Evolutionary conservation across 306 rosid genomes (phyloP).

Genomic region (Potentilla sterilis): DNA sequence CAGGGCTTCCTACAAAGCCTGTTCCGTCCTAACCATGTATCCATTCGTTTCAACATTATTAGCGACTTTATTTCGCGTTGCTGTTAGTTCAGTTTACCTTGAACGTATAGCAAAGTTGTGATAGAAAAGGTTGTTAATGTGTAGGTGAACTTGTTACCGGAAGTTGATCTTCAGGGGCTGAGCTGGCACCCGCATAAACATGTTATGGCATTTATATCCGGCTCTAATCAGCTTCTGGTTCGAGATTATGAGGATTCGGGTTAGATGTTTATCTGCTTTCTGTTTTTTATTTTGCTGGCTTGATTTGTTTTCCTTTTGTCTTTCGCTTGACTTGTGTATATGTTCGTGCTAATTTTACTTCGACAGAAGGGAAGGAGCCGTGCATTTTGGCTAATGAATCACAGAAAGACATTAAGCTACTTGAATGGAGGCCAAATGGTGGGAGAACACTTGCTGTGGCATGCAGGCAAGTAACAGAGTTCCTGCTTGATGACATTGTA

Average conservation of each 20-base stretch:
- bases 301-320: too few species aligned
- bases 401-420: slow-evolving; percentile 59
- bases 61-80: not conserved
- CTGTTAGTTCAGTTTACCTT: not conserved
- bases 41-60: not conserved
- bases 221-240: too few species aligned
- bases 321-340: too few species aligned
- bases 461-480: slow-evolving; percentile 72
- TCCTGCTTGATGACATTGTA: slow-evolving; percentile 3
- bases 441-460: slow-evolving; percentile 81
- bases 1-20: slow-evolving; percentile 42
- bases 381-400: too few species aligned
- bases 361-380: too few species aligned
- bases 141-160: slow-evolving; percentile 76
- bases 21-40: slow-evolving; percentile 64
- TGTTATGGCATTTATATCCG: slow-evolving; percentile 70
- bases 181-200: slow-evolving; percentile 96
- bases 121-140: not conserved
- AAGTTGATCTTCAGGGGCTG: slow-evolving; percentile 78
- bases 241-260: too few species aligned
- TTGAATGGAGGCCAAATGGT: slow-evolving; percentile 97
- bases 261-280: too few species aligned
- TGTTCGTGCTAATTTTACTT: too few species aligned
- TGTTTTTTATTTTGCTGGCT: too few species aligned
- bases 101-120: too few species aligned